phyloP scores from a whole-genome alignment of 169 alveolate genomes.

The Plasmodium reichenowi region DNA sequence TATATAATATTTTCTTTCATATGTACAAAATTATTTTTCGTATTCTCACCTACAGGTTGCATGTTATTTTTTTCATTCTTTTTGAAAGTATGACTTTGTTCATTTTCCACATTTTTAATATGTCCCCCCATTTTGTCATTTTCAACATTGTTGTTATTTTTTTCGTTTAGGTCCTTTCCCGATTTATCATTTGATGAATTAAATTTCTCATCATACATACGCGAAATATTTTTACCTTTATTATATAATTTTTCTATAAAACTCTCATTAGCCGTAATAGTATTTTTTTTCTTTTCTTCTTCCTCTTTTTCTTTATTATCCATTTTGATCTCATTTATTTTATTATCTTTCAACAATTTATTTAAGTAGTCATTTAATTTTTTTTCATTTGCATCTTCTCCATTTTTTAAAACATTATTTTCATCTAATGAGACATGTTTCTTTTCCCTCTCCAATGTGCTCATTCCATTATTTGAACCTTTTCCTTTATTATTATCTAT shows the following conservation, averaged over 20 bases:
- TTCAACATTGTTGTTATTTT: neutral
- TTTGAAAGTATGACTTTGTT: neutral
- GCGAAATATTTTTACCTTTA: too few relatives aligned
- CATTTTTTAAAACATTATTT: neutral
- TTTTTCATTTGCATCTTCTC: neutral
- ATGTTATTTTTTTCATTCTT: neutral
- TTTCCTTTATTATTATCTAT: neutral
- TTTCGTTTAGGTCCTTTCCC: conserved; percentile 5
- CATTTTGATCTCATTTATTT: too few relatives aligned
- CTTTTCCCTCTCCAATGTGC: neutral
- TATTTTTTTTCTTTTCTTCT: neutral
- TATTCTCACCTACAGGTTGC: too few relatives aligned
- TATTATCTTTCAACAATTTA: neutral
- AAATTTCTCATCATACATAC: too few relatives aligned
- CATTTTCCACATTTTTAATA: neutral
- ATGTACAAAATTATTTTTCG: too few relatives aligned
- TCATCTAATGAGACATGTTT: neutral
- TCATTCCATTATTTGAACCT: neutral
- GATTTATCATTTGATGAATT: too few relatives aligned
- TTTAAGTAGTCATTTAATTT: neutral
- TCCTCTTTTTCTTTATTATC: neutral
- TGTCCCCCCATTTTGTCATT: neutral
- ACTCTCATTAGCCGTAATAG: neutral
- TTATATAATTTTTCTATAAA: neutral
- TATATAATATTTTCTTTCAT: conserved; percentile 8